Evolutionary conservation across 140 eudicot genomes (phyloP).

Genomic region (Ambrosia hybrid): DNA sequence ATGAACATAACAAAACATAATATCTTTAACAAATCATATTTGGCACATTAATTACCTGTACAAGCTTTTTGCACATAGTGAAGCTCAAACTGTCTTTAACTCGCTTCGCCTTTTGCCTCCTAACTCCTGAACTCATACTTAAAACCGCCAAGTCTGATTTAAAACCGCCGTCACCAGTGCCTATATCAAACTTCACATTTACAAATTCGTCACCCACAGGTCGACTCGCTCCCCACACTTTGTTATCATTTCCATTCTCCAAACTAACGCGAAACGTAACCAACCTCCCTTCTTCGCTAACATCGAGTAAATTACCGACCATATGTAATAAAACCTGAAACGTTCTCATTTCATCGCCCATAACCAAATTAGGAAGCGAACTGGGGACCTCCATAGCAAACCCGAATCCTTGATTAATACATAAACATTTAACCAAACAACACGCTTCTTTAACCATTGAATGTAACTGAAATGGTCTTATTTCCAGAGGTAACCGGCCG

Average conservation of each 20-base stretch:
- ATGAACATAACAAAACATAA: too few species aligned
- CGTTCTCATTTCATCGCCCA: conserved; percentile 81
- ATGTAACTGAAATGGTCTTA: conserved; percentile 58
- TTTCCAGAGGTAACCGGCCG: conserved; percentile 65
- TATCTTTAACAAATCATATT: too few species aligned
- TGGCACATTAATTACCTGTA: conserved; percentile 32
- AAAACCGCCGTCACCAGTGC: conserved; percentile 45
- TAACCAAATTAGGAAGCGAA: conserved; percentile 56
- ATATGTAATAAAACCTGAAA: conserved; percentile 87
- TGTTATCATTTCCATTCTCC: conserved; percentile 45
- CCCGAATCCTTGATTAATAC: conserved; percentile 58
- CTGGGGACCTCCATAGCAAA: conserved; percentile 53
- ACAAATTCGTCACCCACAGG: conserved; percentile 47
- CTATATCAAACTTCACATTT: conserved; percentile 61
- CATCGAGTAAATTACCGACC: conserved; percentile 74
- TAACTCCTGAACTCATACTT: conserved; percentile 31
- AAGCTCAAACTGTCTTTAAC: conserved; percentile 77
- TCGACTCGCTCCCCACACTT: conserved; percentile 61
- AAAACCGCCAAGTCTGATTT: conserved; percentile 41
- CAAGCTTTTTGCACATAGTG: conserved; percentile 81
- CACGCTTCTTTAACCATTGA: conserved; percentile 77
- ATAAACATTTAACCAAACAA: conserved; percentile 75
- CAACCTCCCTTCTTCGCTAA: conserved; percentile 43
- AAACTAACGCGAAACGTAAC: conserved; percentile 54
- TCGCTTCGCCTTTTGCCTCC: conserved; percentile 40